phyloP scores from a whole-genome alignment of 1,284 basidiomycete species.

The Flammula alnicola region DNA sequence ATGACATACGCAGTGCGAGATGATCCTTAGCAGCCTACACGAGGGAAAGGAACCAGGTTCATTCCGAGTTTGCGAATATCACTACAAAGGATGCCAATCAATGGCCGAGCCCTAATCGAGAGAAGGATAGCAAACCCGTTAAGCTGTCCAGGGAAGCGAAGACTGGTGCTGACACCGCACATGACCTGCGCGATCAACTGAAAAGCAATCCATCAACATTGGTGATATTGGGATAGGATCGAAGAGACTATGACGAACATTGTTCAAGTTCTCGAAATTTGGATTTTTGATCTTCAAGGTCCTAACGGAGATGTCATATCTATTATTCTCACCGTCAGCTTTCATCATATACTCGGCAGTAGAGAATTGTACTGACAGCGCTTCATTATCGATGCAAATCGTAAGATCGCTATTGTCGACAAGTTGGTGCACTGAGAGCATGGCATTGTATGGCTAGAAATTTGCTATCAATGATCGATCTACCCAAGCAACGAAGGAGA shows the following conservation, averaged over 20 bases:
- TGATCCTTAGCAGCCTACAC: slow-evolving; percentile 59
- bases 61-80: slow-evolving; percentile 93
- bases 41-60: slow-evolving; percentile 94
- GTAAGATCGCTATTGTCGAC: slow-evolving; percentile 92
- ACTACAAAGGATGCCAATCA: slow-evolving; percentile 44
- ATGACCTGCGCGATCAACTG: slow-evolving; percentile 84
- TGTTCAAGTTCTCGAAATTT: slow-evolving; percentile 79
- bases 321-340: too few relatives aligned
- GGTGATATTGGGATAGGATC: too few relatives aligned
- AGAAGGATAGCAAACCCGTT: slow-evolving; percentile 64
- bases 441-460: slow-evolving; percentile 83
- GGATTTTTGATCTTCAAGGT: slow-evolving; percentile 79
- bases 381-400: slow-evolving; percentile 94
- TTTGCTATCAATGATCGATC: slow-evolving; percentile 8
- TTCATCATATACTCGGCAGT: neutral
- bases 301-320: slow-evolving; percentile 82
- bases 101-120: neutral
- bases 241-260: slow-evolving; percentile 50
- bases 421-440: slow-evolving; percentile 90
- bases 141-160: slow-evolving; percentile 93
- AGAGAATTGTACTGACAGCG: slow-evolving; percentile 57
- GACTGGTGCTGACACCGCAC: slow-evolving; percentile 88
- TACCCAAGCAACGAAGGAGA: neutral
- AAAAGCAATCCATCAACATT: slow-evolving; percentile 6
- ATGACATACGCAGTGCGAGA: too few relatives aligned